Percentiles rank a stretch among this genome's conserved stretches.
phyloP scores from a whole-genome alignment of 2,329 filamentous ascomycete species.

The Cercospora canescens region DNA sequence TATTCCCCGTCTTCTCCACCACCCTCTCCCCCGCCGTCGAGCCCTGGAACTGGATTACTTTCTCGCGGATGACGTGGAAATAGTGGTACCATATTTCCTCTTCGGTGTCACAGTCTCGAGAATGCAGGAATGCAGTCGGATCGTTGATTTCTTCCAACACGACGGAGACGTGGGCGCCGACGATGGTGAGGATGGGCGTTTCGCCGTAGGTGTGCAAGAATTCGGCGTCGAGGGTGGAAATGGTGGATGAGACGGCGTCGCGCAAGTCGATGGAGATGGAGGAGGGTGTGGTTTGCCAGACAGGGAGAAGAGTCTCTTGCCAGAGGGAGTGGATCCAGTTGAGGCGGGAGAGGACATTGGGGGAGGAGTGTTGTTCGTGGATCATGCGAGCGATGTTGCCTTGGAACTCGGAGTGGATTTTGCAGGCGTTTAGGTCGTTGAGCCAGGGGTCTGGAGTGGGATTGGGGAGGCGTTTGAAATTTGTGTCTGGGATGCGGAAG shows the following conservation, averaged over 20 bases:
- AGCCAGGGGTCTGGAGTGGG: constrained; percentile 13
- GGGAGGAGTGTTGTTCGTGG: not conserved
- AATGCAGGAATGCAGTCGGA: constrained; percentile 5
- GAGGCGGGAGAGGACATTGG: not conserved
- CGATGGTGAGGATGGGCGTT: not conserved
- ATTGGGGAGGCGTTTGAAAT: constrained; percentile 16
- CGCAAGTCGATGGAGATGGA: constrained; percentile 15
- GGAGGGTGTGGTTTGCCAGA: constrained; percentile 3
- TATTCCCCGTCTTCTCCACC: constrained; percentile 3
- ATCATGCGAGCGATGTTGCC: constrained; percentile 3
- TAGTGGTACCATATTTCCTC: constrained; percentile 11
- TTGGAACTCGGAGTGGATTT: constrained; percentile 11
- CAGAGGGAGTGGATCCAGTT: not conserved
- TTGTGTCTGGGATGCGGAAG: constrained; percentile 12
- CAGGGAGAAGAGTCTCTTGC: not conserved
- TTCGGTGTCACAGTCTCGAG: constrained; percentile 10
- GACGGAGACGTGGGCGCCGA: constrained; percentile 9
- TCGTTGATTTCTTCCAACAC: constrained; percentile 9
- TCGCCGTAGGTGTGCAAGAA: constrained; percentile 7
- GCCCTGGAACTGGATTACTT: not conserved
- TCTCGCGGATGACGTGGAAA: constrained; percentile 5
- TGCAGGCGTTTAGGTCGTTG: constrained; percentile 10
- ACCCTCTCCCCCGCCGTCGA: constrained; percentile 1
- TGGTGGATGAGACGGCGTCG: constrained; percentile 7
- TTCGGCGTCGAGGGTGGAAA: constrained; percentile 1